Evolutionary conservation across 2,329 filamentous ascomycete genomes (phyloP), one percentile per base, ranked within the genome.

Genomic region (Stromatinia cepivora): DNA sequence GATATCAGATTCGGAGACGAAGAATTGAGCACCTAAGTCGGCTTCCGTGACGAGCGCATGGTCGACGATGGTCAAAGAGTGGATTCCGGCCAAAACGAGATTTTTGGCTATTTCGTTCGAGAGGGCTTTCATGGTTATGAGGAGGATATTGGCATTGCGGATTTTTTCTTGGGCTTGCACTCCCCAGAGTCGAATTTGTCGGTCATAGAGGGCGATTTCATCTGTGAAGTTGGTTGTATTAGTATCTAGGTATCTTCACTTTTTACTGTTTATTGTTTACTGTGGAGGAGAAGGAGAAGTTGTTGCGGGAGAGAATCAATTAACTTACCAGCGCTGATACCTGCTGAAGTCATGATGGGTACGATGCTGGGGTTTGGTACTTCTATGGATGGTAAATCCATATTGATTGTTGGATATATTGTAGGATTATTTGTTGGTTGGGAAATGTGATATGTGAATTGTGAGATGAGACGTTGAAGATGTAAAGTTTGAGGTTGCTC

Each of bases 71-170:
- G 94, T 98, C 71, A 99, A 85, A 45, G 93, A 94, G 69, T 92
- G 91, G 76, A 99, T 91, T 70, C 95, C 95, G 31, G 95, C 94
- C 3, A 99, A 88, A 25, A 97, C 94, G 31, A 99, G 89, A 78
- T 98, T 99, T 84, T 99, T 99, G 72, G 95, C 94, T 67, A 98
- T 91, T 81, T 99, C 95, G 78, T 94, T 96, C 70, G 92, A 93
- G 22, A 99, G 87, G 0, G 92, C 93, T 77, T 91, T 92, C 79
- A 97, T 88, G 42, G 90, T 93, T 74, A 99, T 90, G 72, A 99
- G 87, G 58, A 98, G 89, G 75, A 99, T 91, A 77, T 93, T 93
- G 70, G 95, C 93, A 70, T 87, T 91, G 75, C 94, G 92, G 70
- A 99, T 93, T 78, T 91, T 93, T 79, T 97, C 91, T 80, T 99